Evolutionary conservation across 2,329 filamentous ascomycete genomes (phyloP).

Genomic region (Hortaea sp.): DNA sequence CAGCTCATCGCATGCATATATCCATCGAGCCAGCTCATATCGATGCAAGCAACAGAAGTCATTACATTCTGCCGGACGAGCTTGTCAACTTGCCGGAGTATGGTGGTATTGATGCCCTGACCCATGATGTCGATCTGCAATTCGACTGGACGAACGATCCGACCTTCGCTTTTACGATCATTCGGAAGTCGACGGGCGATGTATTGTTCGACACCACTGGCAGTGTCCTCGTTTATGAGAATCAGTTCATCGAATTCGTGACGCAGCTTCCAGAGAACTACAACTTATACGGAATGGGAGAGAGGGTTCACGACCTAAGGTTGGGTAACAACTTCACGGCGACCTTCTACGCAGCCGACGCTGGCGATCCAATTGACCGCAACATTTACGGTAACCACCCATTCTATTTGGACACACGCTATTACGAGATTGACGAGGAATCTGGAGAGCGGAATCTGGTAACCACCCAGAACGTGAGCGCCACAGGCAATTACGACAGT

Average conservation of each 20-base stretch:
- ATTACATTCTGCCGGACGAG: slow-evolving; percentile 55
- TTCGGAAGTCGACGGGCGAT: slow-evolving; percentile 51
- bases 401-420: slow-evolving; percentile 68
- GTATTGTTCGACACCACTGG: slow-evolving; percentile 58
- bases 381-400: slow-evolving; percentile 72
- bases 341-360: slow-evolving; percentile 59
- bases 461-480: slow-evolving; percentile 43
- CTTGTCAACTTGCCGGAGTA: slow-evolving; percentile 49
- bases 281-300: slow-evolving; percentile 56
- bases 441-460: slow-evolving; percentile 41
- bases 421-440: slow-evolving; percentile 48
- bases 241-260: slow-evolving; percentile 68
- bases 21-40: slow-evolving; percentile 59
- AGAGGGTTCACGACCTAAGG: slow-evolving; percentile 60
- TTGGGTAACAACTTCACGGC: slow-evolving; percentile 65
- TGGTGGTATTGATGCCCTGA: slow-evolving; percentile 27
- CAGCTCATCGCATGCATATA: slow-evolving; percentile 55
- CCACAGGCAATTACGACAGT: slow-evolving; percentile 48
- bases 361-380: slow-evolving; percentile 51
- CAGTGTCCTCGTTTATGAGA: slow-evolving; percentile 58
- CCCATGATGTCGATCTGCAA: slow-evolving; percentile 37
- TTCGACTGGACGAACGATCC: slow-evolving; percentile 49
- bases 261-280: slow-evolving; percentile 58
- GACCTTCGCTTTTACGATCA: slow-evolving; percentile 47
- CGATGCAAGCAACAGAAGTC: slow-evolving; percentile 22